A percentile compares a stretch with the other conserved stretches of the same genome.
Conservation (phyloP, 208 protist genomes). For the Acanthamoeba culbertsoni region DNA sequence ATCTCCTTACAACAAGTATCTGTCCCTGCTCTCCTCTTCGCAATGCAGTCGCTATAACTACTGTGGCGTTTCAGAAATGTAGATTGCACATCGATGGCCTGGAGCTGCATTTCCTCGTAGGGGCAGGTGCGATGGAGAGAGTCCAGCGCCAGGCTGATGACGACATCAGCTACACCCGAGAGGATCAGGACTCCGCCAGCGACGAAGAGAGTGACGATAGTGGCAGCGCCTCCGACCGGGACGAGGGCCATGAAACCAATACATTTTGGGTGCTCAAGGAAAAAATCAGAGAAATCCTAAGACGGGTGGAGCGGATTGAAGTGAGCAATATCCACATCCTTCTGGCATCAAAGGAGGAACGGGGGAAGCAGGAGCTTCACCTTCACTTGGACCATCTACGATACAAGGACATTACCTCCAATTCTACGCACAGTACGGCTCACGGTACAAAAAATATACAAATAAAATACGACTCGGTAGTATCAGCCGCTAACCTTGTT, state of each 20-base stretch:
- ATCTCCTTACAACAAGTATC: background rate
- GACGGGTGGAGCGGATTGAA: background rate
- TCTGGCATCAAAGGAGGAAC: background rate
- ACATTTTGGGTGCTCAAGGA: background rate
- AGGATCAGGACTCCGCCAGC: background rate
- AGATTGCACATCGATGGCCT: background rate
- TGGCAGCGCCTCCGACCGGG: background rate
- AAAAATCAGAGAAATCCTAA: background rate
- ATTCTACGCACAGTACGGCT: too few relatives aligned
- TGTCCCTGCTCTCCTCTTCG: background rate
- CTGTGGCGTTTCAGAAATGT: background rate
- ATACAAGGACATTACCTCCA: background rate
- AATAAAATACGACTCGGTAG: background rate
- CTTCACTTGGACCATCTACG: conserved; percentile 15
- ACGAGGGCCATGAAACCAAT: background rate
- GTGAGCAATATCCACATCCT: conserved; percentile 1
- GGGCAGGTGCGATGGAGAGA: background rate
- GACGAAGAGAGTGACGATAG: background rate
- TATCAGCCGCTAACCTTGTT: background rate
- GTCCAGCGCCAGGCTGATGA: background rate
- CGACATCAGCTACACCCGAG: background rate
- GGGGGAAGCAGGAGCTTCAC: conserved; percentile 6
- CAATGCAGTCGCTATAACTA: background rate
- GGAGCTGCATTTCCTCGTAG: background rate
- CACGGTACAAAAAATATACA: too few relatives aligned